Evolutionary conservation across 2,329 filamentous ascomycete genomes (phyloP).

Genomic region (Chrysoporthe puriensis): DNA sequence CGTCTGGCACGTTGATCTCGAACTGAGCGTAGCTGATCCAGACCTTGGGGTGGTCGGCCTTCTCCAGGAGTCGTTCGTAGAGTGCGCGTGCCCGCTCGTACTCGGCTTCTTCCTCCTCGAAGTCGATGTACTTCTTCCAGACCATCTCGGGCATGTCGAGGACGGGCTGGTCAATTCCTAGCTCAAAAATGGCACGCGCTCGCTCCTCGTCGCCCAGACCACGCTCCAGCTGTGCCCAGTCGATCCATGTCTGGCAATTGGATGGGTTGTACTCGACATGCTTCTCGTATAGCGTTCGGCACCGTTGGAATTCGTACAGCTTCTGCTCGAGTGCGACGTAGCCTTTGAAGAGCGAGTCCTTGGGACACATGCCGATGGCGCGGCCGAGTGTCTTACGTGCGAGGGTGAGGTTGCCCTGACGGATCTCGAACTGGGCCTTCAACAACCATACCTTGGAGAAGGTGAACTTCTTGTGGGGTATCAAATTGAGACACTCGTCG

Average conservation of each 20-base stretch:
- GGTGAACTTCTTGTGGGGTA: slow-evolving; percentile 96
- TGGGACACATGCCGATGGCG: slow-evolving; percentile 92
- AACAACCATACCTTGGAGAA: slow-evolving; percentile 96
- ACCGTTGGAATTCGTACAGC: slow-evolving; percentile 91
- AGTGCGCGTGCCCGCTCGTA: slow-evolving; percentile 80
- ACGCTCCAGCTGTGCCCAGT: slow-evolving; percentile 90
- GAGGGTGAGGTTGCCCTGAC: slow-evolving; percentile 77
- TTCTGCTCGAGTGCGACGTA: slow-evolving; percentile 94
- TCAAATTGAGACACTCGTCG: slow-evolving; percentile 80
- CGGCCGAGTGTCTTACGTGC: slow-evolving; percentile 89
- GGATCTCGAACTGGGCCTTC: slow-evolving; percentile 90
- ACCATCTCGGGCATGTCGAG: slow-evolving; percentile 97
- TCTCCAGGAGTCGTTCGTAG: slow-evolving; percentile 88
- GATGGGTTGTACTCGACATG: slow-evolving; percentile 89
- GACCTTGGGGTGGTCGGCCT: slow-evolving; percentile 98
- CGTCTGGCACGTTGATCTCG: slow-evolving; percentile 90
- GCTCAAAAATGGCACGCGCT: slow-evolving; percentile 86
- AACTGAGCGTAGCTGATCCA: slow-evolving; percentile 99
- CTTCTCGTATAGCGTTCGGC: slow-evolving; percentile 90
- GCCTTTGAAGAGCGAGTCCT: slow-evolving; percentile 91
- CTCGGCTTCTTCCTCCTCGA: slow-evolving; percentile 93
- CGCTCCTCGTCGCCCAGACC: slow-evolving; percentile 89
- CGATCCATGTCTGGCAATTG: slow-evolving; percentile 94
- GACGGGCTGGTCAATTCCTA: slow-evolving; percentile 79
- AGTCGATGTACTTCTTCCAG: slow-evolving; percentile 99